phyloP scores from a whole-genome alignment of 352 stramenopile genomes.

The Globisporangium cystogenes region DNA sequence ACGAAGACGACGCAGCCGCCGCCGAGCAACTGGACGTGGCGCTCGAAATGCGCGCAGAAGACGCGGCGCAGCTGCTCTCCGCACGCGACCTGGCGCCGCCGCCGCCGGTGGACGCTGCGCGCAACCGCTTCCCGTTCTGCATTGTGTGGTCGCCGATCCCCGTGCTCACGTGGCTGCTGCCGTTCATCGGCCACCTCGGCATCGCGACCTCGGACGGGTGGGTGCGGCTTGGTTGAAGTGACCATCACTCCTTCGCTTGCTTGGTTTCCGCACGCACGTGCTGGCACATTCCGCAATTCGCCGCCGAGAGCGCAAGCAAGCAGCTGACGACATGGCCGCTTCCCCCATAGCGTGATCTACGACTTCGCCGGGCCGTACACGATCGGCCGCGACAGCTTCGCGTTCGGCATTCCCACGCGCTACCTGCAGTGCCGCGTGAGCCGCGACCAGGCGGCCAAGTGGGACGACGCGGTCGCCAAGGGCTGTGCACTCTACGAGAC shows the following conservation, averaged over 20 bases:
- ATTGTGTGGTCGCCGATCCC: conserved; percentile 92
- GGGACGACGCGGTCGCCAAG: conserved; percentile 87
- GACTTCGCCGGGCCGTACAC: conserved; percentile 96
- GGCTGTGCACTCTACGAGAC: conserved; percentile 91
- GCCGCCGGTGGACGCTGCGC: conserved; percentile 19
- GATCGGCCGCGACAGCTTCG: conserved; percentile 85
- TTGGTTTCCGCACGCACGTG: neutral
- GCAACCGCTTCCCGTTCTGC: conserved; percentile 85
- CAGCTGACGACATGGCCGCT: conserved; percentile 5
- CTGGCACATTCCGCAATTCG: neutral
- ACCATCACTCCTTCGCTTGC: neutral
- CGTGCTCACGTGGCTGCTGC: conserved; percentile 89
- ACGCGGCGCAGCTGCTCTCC: conserved; percentile 3
- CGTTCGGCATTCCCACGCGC: conserved; percentile 84
- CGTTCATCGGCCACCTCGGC: conserved; percentile 96
- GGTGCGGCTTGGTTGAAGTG: neutral
- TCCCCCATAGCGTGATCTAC: conserved; percentile 80
- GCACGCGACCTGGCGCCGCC: neutral
- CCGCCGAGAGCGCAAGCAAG: neutral
- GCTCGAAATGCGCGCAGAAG: conserved; percentile 11
- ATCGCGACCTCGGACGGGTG: conserved; percentile 87
- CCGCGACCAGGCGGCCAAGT: conserved; percentile 50
- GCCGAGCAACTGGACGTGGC: neutral
- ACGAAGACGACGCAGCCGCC: neutral
- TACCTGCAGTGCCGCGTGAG: conserved; percentile 82